Percentiles rank a stretch among this genome's conserved stretches.
Conservation (phyloP, 345 rosid species). For the Luvunga scandens region DNA sequence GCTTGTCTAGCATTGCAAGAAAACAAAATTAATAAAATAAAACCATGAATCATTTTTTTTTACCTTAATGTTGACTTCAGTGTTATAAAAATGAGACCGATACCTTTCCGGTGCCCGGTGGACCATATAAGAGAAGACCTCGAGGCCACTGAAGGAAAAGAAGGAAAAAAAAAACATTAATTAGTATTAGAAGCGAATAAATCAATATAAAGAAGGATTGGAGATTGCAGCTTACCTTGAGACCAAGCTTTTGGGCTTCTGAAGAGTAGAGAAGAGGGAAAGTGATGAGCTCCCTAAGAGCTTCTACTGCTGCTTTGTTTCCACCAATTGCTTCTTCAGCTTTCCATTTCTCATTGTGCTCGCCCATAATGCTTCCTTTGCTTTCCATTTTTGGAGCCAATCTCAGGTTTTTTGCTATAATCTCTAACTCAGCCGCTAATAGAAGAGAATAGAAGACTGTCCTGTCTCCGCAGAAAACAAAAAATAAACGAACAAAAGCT, state of each 20-base stretch:
- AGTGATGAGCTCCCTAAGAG: constrained; percentile 78
- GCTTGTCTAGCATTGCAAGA: constrained; percentile 57
- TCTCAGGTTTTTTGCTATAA: neutral
- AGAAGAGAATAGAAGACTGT: neutral
- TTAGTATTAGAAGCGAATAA: neutral
- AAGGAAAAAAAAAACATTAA: constrained; percentile 5
- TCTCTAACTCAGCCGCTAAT: neutral
- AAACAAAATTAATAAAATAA: constrained; percentile 1
- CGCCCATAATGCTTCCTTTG: constrained; percentile 17
- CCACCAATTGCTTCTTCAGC: constrained; percentile 88
- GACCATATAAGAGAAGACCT: constrained; percentile 86
- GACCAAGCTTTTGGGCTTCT: constrained; percentile 76
- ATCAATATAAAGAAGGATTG: neutral
- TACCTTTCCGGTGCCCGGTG: constrained; percentile 99
- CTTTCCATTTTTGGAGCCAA: constrained; percentile 2
- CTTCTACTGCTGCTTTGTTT: constrained; percentile 67
- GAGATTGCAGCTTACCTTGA: constrained; percentile 41
- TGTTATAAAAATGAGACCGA: neutral
- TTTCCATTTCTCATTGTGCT: constrained; percentile 28
- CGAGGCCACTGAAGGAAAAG: constrained; percentile 61
- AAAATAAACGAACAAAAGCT: neutral
- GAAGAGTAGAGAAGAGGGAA: constrained; percentile 67
- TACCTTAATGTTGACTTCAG: neutral
- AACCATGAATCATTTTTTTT: neutral
- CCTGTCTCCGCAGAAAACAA: neutral